Percentiles rank a stretch among this genome's conserved stretches.
These are phyloP conservation scores for Myriosclerotinia duriaeana DNA, from an alignment of 2,329 filamentous ascomycete genomes.

Conservation along the genomic window DNA sequence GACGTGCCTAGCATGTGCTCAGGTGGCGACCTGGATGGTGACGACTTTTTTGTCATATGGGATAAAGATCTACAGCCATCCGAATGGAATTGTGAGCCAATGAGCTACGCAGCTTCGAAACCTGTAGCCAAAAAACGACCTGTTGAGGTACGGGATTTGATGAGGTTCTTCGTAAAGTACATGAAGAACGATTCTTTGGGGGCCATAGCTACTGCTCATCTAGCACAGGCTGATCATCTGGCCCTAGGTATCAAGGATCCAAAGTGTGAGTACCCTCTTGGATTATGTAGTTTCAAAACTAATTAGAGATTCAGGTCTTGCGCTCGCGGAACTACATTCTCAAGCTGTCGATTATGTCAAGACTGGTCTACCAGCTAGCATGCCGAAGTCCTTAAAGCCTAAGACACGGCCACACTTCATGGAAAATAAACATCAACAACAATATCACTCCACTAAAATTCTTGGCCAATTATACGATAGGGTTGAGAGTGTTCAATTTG, in stretches of 20 bases:
- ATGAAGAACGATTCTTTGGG: slow-evolving; percentile 87
- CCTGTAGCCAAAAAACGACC: slow-evolving; percentile 57
- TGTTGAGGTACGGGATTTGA: slow-evolving; percentile 72
- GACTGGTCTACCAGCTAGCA: slow-evolving; percentile 73
- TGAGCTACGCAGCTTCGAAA: slow-evolving; percentile 67
- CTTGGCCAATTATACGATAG: slow-evolving; percentile 82
- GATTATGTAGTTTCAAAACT: slow-evolving; percentile 18
- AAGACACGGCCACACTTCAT: slow-evolving; percentile 81
- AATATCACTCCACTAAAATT: slow-evolving; percentile 68
- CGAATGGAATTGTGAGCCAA: slow-evolving; percentile 70
- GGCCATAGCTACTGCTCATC: slow-evolving; percentile 77
- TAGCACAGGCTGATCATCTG: slow-evolving; percentile 70
- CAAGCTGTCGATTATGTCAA: slow-evolving; percentile 94
- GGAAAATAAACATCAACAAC: slow-evolving; percentile 59
- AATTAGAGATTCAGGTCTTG: slow-evolving; percentile 50
- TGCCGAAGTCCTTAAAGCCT: slow-evolving; percentile 60
- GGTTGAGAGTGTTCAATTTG: slow-evolving; percentile 65
- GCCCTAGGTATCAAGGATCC: slow-evolving; percentile 61
- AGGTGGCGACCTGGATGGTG: slow-evolving; percentile 91
- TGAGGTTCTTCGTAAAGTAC: slow-evolving; percentile 83
- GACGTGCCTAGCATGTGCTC: slow-evolving; percentile 93
- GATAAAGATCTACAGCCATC: slow-evolving; percentile 70
- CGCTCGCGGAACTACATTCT: slow-evolving; percentile 79
- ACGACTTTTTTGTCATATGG: slow-evolving; percentile 96
- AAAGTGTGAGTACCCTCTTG: slow-evolving; percentile 57